Conservation (phyloP, 2,329 filamentous ascomycete genomes). For the Eutypella sp. region DNA sequence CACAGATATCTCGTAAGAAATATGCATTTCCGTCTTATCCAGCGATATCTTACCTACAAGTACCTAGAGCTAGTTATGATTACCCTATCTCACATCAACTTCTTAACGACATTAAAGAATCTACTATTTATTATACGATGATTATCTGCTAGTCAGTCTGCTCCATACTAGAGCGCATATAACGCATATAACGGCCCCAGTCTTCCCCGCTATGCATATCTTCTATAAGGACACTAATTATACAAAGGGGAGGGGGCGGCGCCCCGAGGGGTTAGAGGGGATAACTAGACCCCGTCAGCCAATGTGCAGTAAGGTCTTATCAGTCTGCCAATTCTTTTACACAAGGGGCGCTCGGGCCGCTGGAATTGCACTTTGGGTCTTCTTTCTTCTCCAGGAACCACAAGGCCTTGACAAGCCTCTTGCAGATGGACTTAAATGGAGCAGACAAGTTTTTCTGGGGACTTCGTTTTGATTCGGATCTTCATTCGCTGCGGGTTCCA, state of each 20-base stretch:
- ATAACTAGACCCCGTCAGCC: too few species aligned
- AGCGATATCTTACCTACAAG: neutral
- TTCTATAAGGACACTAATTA: neutral
- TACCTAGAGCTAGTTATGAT: neutral
- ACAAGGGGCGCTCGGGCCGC: neutral
- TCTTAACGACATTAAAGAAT: too few species aligned
- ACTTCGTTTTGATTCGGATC: constrained; percentile 2
- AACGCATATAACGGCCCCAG: neutral
- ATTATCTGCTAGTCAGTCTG: too few species aligned
- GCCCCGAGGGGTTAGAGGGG: neutral
- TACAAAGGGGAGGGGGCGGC: too few species aligned
- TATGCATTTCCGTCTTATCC: neutral
- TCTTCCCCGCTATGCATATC: neutral
- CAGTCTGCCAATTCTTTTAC: neutral
- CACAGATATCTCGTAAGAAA: too few species aligned
- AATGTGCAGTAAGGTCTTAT: too few species aligned
- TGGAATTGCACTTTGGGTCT: neutral
- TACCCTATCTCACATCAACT: too few species aligned
- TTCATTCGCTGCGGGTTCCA: neutral
- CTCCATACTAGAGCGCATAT: neutral
- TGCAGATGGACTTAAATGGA: too few species aligned
- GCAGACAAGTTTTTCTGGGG: too few species aligned
- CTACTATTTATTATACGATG: too few species aligned
- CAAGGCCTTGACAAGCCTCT: too few species aligned
- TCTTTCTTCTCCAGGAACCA: neutral